Base-by-base conservation (phyloP, 2,329 filamentous ascomycete species). In the Calonectria hawksworthii region DNA sequence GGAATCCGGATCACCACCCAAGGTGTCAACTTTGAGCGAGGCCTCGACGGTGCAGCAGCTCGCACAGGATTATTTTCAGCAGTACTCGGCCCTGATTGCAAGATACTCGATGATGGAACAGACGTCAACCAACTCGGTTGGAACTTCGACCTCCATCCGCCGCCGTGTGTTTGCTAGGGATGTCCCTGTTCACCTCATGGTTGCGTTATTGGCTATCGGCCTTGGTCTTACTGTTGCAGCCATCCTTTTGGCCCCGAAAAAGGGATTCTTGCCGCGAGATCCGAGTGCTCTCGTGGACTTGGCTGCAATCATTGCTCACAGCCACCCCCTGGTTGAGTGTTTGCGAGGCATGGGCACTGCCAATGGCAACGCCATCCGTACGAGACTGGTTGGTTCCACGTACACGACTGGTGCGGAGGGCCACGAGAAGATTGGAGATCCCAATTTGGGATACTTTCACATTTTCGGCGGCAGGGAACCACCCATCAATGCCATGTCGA, bases 301-400 rank as follows among this genome's bases (percentile, higher is more conserved):
- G 73, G 85, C 85, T 0, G 80, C 85, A 2, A 79, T 86, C 16
- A 75, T 86, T 3, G 81, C 83, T 3, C 84, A 86, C 41, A 86
- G 85, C 63, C 81, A 81, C 4, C 74, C 81, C 9, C 78, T 86
- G 1, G 80, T 86, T 1, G 83, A 85, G 61, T 80, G 80, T 1
- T 80, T 86, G 1, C 80, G 80, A 10, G 85, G 84, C 2, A 80
- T 83, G 16, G 85, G 85, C 6, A 83, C 83, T 13, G 84, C 81
- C 18, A 80, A 83, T 50, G 74, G 75, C 11, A 74, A 75, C 3
- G 79, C 77, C 1, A 73, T 86, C 1, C 76, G 77, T 4, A 75
- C 80, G 32, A 80, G 80, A 16, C 75, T 86, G 2, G 71, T 76
- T 0, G 80, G 79, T 1, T 80, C 79, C 7, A 69, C 77, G 0